These are phyloP conservation scores for Yamadazyma mexicana DNA, from an alignment of 1,139 yeast species.

Conservation along the genomic window DNA sequence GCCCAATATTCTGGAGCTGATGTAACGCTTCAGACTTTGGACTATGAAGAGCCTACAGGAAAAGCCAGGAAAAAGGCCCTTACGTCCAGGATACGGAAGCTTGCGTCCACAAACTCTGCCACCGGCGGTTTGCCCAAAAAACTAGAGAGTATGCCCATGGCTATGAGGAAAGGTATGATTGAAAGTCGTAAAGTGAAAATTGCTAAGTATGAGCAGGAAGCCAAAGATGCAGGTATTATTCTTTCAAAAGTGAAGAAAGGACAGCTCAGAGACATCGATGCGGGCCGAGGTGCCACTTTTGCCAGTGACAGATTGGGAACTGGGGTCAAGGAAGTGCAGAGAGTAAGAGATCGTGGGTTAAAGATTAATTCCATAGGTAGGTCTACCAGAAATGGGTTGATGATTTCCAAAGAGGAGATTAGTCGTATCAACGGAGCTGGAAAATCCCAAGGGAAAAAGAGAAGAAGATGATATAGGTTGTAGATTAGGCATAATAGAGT, in stretches of 20 bases:
- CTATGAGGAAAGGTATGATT: conserved; percentile 81
- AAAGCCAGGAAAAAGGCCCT: conserved; percentile 75
- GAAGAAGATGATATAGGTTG: conserved; percentile 1
- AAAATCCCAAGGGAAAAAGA: conserved; percentile 1
- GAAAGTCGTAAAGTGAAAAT: conserved; percentile 54
- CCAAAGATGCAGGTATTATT: conserved; percentile 85
- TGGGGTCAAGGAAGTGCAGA: conserved; percentile 31
- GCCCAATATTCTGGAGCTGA: conserved; percentile 73
- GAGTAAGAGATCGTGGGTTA: conserved; percentile 72
- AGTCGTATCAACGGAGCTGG: conserved; percentile 36
- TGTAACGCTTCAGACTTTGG: conserved; percentile 64
- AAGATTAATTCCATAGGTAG: conserved; percentile 76
- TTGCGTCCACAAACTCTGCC: conserved; percentile 53
- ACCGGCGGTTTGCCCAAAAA: conserved; percentile 40
- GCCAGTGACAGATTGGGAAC: conserved; percentile 60
- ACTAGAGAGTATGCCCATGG: conserved; percentile 84
- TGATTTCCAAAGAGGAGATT: conserved; percentile 71
- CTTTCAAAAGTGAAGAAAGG: conserved; percentile 67
- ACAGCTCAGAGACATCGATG: conserved; percentile 54
- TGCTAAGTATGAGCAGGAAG: conserved; percentile 66
- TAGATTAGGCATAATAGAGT: no score
- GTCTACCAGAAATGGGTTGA: conserved; percentile 77
- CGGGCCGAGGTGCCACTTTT: conserved; percentile 55
- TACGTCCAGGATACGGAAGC: conserved; percentile 60
- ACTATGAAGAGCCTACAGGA: conserved; percentile 74